Percentiles rank a stretch among this genome's conserved stretches.
Evolutionary conservation across 2,329 filamentous ascomycete genomes (phyloP).

Genomic region (Venturia pyrina): DNA sequence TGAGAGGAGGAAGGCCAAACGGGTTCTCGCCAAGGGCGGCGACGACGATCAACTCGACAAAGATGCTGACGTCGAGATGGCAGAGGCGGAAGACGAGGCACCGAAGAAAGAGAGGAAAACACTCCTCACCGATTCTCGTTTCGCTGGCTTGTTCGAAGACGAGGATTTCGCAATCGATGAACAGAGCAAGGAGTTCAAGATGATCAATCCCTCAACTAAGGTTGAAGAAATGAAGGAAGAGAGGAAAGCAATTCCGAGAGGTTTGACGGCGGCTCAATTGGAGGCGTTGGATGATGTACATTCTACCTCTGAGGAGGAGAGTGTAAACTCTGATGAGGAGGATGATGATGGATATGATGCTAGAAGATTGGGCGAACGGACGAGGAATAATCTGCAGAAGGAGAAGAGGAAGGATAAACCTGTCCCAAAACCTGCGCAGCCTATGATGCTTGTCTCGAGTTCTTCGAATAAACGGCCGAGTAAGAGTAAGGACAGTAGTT

Average conservation of each 20-base stretch:
- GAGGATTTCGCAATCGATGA: constrained; percentile 91
- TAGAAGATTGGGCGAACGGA: constrained; percentile 19
- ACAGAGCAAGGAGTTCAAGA: constrained; percentile 72
- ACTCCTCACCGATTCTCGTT: constrained; percentile 75
- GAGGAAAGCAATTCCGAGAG: constrained; percentile 30
- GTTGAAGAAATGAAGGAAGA: neutral
- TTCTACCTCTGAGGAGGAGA: constrained; percentile 19
- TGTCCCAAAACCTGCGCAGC: constrained; percentile 28
- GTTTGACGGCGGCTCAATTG: constrained; percentile 50
- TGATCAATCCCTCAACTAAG: constrained; percentile 78
- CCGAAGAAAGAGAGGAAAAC: constrained; percentile 36
- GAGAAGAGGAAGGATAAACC: constrained; percentile 24
- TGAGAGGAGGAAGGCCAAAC: constrained; percentile 35
- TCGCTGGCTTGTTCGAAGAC: constrained; percentile 81
- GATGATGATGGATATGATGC: constrained; percentile 30
- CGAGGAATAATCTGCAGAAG: constrained; percentile 15
- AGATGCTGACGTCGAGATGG: constrained; percentile 41
- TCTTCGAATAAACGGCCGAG: constrained; percentile 25
- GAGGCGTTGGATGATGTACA: constrained; percentile 40
- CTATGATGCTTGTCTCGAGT: constrained; percentile 49
- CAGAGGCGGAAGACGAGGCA: constrained; percentile 20
- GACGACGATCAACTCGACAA: constrained; percentile 35
- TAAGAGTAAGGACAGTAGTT: constrained; percentile 40
- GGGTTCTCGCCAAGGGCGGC: constrained; percentile 48
- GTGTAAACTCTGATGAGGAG: constrained; percentile 24